phyloP scores from a whole-genome alignment of 2,329 filamentous ascomycete species.

The Thermomyces lanuginosus region DNA sequence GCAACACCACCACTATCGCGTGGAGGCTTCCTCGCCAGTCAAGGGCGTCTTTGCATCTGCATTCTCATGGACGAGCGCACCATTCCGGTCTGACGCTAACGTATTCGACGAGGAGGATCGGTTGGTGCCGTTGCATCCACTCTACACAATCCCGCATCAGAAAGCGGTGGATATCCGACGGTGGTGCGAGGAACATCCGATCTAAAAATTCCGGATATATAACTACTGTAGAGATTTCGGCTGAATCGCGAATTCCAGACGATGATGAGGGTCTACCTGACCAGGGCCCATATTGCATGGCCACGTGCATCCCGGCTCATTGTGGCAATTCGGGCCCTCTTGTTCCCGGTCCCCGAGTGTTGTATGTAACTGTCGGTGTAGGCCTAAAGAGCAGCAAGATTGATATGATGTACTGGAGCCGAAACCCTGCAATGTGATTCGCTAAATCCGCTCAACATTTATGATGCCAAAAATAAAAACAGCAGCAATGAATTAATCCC shows the following conservation, averaged over 20 bases:
- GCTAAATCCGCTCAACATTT: too few relatives aligned
- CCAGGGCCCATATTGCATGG: too few relatives aligned
- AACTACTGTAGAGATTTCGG: not conserved
- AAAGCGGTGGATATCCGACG: conserved; percentile 47
- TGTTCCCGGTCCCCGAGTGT: too few relatives aligned
- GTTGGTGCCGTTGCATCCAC: conserved; percentile 57
- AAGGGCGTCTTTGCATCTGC: conserved; percentile 18
- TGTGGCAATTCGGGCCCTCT: too few relatives aligned
- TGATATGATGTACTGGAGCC: too few relatives aligned
- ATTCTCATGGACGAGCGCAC: conserved; percentile 25
- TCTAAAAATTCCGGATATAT: too few relatives aligned
- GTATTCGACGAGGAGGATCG: conserved; percentile 57
- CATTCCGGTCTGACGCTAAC: conserved; percentile 34
- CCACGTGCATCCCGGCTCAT: too few relatives aligned
- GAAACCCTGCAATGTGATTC: too few relatives aligned
- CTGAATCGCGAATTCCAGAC: not conserved
- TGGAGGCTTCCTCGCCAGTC: conserved; percentile 17
- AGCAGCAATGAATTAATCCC: too few relatives aligned
- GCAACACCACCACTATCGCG: conserved; percentile 47
- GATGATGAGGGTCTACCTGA: not conserved
- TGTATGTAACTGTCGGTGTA: too few relatives aligned
- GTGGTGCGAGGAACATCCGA: conserved; percentile 38
- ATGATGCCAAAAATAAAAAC: too few relatives aligned
- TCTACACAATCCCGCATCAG: conserved; percentile 67
- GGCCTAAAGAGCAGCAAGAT: too few relatives aligned